Evolutionary conservation across 805 yeast species (phyloP), one percentile per base, ranked within the genome.

Genomic region (Suhomyces kilbournensis): DNA sequence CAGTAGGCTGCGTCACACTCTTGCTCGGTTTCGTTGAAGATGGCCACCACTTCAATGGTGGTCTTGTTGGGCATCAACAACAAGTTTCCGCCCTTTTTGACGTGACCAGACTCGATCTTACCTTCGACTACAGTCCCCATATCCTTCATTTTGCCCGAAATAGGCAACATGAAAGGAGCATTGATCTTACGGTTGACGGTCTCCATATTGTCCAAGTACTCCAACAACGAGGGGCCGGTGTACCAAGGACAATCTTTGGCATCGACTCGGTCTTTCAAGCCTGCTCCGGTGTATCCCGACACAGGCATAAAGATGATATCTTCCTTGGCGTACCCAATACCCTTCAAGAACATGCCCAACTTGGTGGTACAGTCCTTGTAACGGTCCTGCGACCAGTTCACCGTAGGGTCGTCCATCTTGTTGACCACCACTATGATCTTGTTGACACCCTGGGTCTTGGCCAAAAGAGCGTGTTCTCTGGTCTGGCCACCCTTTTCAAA

Each of bases 401-500:
- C 99, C 47, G 99, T 94, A 47, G 97, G 88, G 68, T 94, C 99
- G 75, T 94, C 99, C 98, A 94, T 93, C 83, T 94, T 94, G 79
- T 94, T 94, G 61, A 93, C 91, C 50, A 88, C 97, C 53, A 93
- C 97, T 58, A 94, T 79, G 71, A 93, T 82, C 71, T 86, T 88
- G 79, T 93, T 90, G 56, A 93, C 97, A 76, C 99, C 99, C 76
- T 93, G 98, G 49, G 97, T 94, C 80, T 93, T 94, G 56, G 99
- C 99, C 69, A 93, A 80, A 55, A 93, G 78, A 10, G 98, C 98
- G 68, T 93, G 99, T 80, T 92, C 98, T 77, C 97, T 86, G 35
- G 98, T 92, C 78, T 93, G 99, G 61, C 99, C 99, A 66, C 98
- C 98, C 72, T 91, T 90, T 78, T 93, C 99, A 67, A 93, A 93